phyloP scores from a whole-genome alignment of 2,329 filamentous ascomycete genomes.

The Trichoderma sp. region DNA sequence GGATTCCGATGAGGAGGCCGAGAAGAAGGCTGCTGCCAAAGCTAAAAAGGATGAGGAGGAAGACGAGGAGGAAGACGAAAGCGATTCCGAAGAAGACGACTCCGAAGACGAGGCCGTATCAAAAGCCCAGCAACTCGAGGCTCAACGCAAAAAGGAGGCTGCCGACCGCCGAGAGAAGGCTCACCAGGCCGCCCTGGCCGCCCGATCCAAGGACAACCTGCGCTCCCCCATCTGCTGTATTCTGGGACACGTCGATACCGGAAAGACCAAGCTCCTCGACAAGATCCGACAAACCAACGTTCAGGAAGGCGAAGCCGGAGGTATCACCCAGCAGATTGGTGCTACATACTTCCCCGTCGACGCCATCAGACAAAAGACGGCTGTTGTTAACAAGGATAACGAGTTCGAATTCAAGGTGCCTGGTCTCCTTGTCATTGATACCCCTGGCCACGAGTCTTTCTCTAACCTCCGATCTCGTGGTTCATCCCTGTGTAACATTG shows the following conservation, averaged over 20 bases:
- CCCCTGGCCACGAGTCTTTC: slow-evolving; percentile 99
- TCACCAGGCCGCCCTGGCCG: slow-evolving; percentile 86
- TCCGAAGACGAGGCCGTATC: slow-evolving; percentile 70
- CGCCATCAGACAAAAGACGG: slow-evolving; percentile 86
- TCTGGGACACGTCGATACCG: slow-evolving; percentile 98
- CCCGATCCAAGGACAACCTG: slow-evolving; percentile 88
- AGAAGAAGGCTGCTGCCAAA: slow-evolving; percentile 37
- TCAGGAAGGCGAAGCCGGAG: slow-evolving; percentile 97
- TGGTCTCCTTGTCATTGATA: slow-evolving; percentile 94
- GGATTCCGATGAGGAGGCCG: slow-evolving; percentile 69
- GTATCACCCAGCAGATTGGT: slow-evolving; percentile 99
- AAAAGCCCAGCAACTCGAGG: slow-evolving; percentile 70
- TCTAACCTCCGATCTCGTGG: slow-evolving; percentile 95
- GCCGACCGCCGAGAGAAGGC: slow-evolving; percentile 85
- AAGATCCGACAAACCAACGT: slow-evolving; percentile 99
- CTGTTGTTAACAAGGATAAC: slow-evolving; percentile 87
- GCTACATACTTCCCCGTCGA: slow-evolving; percentile 98
- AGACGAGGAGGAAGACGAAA: slow-evolving; percentile 23
- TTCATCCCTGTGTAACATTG: slow-evolving; percentile 98
- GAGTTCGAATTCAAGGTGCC: slow-evolving; percentile 96
- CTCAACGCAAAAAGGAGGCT: slow-evolving; percentile 81
- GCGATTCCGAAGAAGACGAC: slow-evolving; percentile 46
- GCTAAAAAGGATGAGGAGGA: slow-evolving; percentile 26
- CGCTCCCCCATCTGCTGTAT: slow-evolving; percentile 99
- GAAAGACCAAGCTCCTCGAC: slow-evolving; percentile 98